phyloP scores from a whole-genome alignment of 805 yeast species.

The Blastobotrys peoriensis region DNA sequence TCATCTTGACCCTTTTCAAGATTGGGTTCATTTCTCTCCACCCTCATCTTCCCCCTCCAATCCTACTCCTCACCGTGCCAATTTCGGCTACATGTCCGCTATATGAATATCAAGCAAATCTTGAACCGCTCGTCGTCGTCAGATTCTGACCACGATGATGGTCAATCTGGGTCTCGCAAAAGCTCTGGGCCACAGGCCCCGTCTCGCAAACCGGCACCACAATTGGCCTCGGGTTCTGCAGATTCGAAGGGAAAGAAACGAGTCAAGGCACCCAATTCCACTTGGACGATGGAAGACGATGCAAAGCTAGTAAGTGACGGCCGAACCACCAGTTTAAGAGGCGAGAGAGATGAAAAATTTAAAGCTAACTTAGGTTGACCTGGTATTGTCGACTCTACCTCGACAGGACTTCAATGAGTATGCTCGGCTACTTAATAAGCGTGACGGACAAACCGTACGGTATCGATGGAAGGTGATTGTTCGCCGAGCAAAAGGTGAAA shows the following conservation, averaged over 20 bases:
- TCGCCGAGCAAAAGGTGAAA: slow-evolving; percentile 28
- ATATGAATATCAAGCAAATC: slow-evolving; percentile 23
- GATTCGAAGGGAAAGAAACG: slow-evolving; percentile 19
- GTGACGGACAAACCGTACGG: slow-evolving; percentile 32
- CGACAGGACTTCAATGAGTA: slow-evolving; percentile 30
- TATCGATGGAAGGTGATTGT: slow-evolving; percentile 32
- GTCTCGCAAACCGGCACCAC: slow-evolving; percentile 1
- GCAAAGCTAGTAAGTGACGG: slow-evolving; percentile 26
- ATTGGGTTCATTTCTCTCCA: not conserved
- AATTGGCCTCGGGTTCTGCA: slow-evolving; percentile 1
- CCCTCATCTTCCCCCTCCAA: not conserved
- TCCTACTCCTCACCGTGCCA: not conserved
- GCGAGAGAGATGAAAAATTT: not conserved
- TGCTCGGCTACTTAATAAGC: slow-evolving; percentile 28
- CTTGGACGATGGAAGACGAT: slow-evolving; percentile 31
- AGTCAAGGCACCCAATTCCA: slow-evolving; percentile 29
- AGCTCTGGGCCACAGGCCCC: slow-evolving; percentile 1
- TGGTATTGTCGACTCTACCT: slow-evolving; percentile 29
- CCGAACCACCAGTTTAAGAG: too few relatives aligned
- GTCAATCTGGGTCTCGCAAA: slow-evolving; percentile 3
- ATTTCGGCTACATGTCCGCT: slow-evolving; percentile 1
- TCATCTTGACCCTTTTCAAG: not conserved
- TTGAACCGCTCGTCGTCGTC: slow-evolving; percentile 12
- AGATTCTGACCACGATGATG: slow-evolving; percentile 12
- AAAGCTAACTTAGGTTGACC: slow-evolving; percentile 20